Conservation (phyloP, 768 basidiomycete genomes). For the Trametes maxima region DNA sequence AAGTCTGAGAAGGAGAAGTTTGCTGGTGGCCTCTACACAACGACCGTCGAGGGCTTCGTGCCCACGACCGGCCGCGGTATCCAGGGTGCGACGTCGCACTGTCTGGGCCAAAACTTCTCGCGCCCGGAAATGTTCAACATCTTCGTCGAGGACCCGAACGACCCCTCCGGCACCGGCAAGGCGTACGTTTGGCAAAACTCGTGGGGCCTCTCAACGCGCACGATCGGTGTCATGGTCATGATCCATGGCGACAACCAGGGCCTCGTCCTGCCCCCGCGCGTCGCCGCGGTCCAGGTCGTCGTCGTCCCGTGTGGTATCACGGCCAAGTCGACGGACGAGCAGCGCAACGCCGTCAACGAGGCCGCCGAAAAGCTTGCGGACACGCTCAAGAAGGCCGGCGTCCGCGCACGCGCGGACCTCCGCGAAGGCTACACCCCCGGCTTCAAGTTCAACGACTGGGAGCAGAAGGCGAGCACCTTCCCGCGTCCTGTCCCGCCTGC, state of each 20-base stretch:
- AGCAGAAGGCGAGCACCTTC: slow-evolving; percentile 73
- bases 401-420: slow-evolving; percentile 88
- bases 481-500: neutral
- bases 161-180: slow-evolving; percentile 66
- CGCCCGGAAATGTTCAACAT: slow-evolving; percentile 97
- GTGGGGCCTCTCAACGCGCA: slow-evolving; percentile 96
- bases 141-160: slow-evolving; percentile 90
- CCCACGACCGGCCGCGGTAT: slow-evolving; percentile 97
- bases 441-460: slow-evolving; percentile 99
- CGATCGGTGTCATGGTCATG: slow-evolving; percentile 99
- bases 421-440: slow-evolving; percentile 97
- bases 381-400: slow-evolving; percentile 67
- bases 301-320: slow-evolving; percentile 94
- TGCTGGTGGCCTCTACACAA: slow-evolving; percentile 96
- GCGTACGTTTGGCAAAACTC: slow-evolving; percentile 96
- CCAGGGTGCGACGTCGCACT: slow-evolving; percentile 97
- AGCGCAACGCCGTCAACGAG: slow-evolving; percentile 70
- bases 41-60: slow-evolving; percentile 97
- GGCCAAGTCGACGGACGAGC: slow-evolving; percentile 73
- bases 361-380: slow-evolving; percentile 78
- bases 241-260: slow-evolving; percentile 98
- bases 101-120: slow-evolving; percentile 98
- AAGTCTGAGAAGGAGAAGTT: slow-evolving; percentile 99
- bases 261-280: slow-evolving; percentile 93
- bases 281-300: slow-evolving; percentile 89